A percentile compares a stretch with the other conserved stretches of the same genome.
Conservation (phyloP, 2,329 filamentous ascomycete species). For the Tolypocladium tropicale region DNA sequence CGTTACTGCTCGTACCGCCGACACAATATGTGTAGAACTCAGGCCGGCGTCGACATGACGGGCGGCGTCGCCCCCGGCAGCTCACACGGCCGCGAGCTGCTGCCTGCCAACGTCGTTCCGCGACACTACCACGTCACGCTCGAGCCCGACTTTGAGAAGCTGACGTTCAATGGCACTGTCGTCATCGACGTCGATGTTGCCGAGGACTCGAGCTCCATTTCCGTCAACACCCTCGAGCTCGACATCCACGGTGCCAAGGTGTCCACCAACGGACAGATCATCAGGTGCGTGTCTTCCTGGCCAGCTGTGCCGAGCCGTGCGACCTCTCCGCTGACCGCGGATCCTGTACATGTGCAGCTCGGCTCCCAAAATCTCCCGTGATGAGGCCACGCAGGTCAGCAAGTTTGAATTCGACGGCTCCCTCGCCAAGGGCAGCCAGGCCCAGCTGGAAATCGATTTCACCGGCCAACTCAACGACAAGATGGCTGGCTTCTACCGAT, state of each 20-base stretch:
- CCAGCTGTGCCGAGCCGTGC: background rate
- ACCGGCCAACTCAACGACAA: slow-evolving; percentile 78
- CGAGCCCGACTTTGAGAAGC: slow-evolving; percentile 81
- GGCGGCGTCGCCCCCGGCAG: slow-evolving; percentile 16
- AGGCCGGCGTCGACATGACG: slow-evolving; percentile 21
- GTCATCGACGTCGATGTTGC: slow-evolving; percentile 78
- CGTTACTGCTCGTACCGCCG: slow-evolving; percentile 68
- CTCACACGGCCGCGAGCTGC: slow-evolving; percentile 55
- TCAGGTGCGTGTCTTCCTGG: slow-evolving; percentile 26
- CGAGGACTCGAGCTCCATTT: slow-evolving; percentile 75
- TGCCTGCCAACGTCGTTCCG: slow-evolving; percentile 89
- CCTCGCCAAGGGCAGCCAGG: slow-evolving; percentile 65
- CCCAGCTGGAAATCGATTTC: slow-evolving; percentile 52
- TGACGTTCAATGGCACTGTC: slow-evolving; percentile 78
- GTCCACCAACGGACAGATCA: slow-evolving; percentile 34
- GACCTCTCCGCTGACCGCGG: background rate
- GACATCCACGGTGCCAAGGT: slow-evolving; percentile 59
- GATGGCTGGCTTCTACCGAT: slow-evolving; percentile 96
- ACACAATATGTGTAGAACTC: slow-evolving; percentile 56
- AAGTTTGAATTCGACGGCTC: slow-evolving; percentile 69
- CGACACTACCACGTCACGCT: slow-evolving; percentile 83
- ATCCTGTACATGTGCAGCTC: slow-evolving; percentile 6
- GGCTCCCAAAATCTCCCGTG: slow-evolving; percentile 48
- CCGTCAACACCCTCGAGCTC: slow-evolving; percentile 80
- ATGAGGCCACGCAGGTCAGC: slow-evolving; percentile 72